Base-by-base conservation (phyloP, 2,329 filamentous ascomycete species). In the Nannizziopsis arthrosporioides region DNA sequence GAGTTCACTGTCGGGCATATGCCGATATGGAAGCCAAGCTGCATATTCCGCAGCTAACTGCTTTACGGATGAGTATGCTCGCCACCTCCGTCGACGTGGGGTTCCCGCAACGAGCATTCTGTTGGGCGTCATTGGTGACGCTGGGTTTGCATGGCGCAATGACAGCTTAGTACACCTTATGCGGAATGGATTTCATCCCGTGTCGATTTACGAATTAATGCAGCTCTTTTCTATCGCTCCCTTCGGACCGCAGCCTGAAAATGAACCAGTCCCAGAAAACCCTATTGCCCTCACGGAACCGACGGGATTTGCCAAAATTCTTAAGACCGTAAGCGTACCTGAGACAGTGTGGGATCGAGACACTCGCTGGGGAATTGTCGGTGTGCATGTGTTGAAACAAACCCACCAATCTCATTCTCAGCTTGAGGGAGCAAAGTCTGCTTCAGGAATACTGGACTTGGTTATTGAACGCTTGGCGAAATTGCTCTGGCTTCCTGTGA, bases 11-110 rank as follows among this genome's bases (percentile, higher is more conserved):
- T 4, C 34, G 12, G 11, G 34, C 34, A 15, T 36, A 15, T 4
- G 12, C 9, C 34, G 15, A n/a, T 12, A 12, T n/a, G 34, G 12
- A 36, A 36, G 12, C 15, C 67, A 70, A 42, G 52, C 58, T n/a
- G 18, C 27, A 14, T 59, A 55, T 32, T 44, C 50, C 11, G 54
- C 54, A 5, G 53, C 47, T 32, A 53, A 51, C 30, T 40, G 34
- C 18, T 55, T 55, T 42, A 44, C 51, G n/a, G 50, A 55, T 35
- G 59, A 44, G 47, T 59, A 65, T 35, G 39, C 32, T 10, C 22
- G n/a, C 3, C n/a, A 44, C 34, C 47, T 39, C 10, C 17, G 17
- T 5, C 7, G 15, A 17, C 22, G 14, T 11, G 30, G 47, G 5
- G 12, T 35, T 10, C 39, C 30, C 2, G 47, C 39, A 11, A 19